Percentiles rank a stretch among this genome's conserved stretches.
Conservation (phyloP, 1,284 basidiomycete species). For the Vanrija humicola region DNA sequence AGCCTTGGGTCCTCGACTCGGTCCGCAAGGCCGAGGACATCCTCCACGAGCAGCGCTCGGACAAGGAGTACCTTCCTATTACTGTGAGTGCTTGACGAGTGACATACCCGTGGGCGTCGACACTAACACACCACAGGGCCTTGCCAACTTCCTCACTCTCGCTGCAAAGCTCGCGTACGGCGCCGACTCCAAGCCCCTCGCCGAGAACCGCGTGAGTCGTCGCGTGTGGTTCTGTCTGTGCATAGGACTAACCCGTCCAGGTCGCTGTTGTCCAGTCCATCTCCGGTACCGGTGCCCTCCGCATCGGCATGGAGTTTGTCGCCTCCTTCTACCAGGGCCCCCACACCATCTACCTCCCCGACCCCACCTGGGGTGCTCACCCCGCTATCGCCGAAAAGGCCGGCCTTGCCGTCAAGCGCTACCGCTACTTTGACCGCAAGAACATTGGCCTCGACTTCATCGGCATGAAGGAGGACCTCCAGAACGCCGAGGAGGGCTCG, state of each 20-base stretch:
- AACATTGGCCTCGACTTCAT: constrained; percentile 92
- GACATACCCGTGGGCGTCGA: not conserved
- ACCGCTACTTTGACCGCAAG: constrained; percentile 82
- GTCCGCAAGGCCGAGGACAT: constrained; percentile 71
- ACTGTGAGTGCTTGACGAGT: constrained; percentile 51
- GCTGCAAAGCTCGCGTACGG: constrained; percentile 93
- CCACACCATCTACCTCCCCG: constrained; percentile 89
- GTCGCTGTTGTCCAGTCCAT: constrained; percentile 92
- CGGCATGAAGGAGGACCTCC: constrained; percentile 81
- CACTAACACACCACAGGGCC: constrained; percentile 49
- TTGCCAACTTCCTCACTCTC: constrained; percentile 79
- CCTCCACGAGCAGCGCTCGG: constrained; percentile 63
- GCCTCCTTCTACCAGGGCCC: constrained; percentile 76
- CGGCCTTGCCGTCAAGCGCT: constrained; percentile 81
- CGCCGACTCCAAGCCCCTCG: constrained; percentile 68
- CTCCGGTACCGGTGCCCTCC: constrained; percentile 95
- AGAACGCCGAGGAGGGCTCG: constrained; percentile 54
- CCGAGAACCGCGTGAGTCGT: constrained; percentile 66
- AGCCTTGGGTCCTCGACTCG: constrained; percentile 87
- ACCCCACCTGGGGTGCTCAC: constrained; percentile 98
- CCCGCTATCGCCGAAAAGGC: constrained; percentile 79
- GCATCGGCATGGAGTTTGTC: constrained; percentile 93
- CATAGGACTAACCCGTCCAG: constrained; percentile 49
- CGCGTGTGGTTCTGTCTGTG: not conserved
- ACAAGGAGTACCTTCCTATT: constrained; percentile 99